Base-by-base conservation (phyloP, 2,329 filamentous ascomycete genomes). In the Diaporthe aspalathi region DNA sequence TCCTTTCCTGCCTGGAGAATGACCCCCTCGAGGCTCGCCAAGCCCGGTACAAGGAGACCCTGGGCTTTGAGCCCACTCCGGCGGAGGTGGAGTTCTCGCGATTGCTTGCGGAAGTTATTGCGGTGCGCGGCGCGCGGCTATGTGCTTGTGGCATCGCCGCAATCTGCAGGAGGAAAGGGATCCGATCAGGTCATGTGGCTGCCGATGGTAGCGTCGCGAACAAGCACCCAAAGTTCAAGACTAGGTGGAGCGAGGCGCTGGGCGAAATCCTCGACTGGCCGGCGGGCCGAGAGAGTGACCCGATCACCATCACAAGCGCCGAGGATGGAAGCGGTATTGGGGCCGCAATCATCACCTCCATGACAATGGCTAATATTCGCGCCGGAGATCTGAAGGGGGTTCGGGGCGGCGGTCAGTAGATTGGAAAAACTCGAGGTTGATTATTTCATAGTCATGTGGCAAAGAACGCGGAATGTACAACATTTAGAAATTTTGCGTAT, bases 141-240 rank as follows among this genome's bases (percentile, higher is more conserved):
- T 92, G 91, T 12, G 88, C 91, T 14, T 94, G 92, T 77, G 92
- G 92, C 82, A 90, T 94, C 49, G 91, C 92, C 2, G 92, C 91
- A 40, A 94, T 94, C 76, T 92, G 90, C 84, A 93, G 88, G 81
- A 93, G 93, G 87, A 93, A 93, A 84, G 86, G 87, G 70, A 91
- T 91, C 79, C 83, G 88, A 74, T 86, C 86, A 35, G 92, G 90
- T 78, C 92, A 93, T 80, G 92, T 94, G 49, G 92, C 92, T 76
- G 92, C 92, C 54, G 92, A 94, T 77, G 92, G 92, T 43, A 92
- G 89, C 20, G 92, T 94, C 67, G 94, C 94, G 83, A 93, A 92
- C 83, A 93, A 93, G 80, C 94, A 94, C 81, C 92, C 92, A 5
- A 90, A 93, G 81, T 94, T 94, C 85, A 93, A 93, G 84, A 85